Evolutionary conservation across 495 filamentous ascomycete species (phyloP), one percentile per base, ranked within the genome.

Genomic region (Penicillium argentinense): DNA sequence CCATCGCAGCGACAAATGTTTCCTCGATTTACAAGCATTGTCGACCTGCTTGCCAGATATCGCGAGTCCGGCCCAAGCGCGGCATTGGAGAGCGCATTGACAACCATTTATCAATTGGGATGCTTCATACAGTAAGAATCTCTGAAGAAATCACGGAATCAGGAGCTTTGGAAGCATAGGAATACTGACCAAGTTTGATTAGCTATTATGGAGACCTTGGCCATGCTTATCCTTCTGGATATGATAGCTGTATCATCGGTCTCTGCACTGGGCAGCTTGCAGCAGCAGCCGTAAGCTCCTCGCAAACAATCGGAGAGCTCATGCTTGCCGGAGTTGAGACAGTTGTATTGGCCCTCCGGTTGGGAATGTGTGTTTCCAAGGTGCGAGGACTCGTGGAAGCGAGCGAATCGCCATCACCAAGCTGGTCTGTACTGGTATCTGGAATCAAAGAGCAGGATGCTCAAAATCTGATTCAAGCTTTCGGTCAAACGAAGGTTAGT

Each of bases 231-330:
- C 64, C 72, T 3, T 59, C 70, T 23, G 46, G 67, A 23, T 68
- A 72, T 25, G 64, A 72, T 8, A 62, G 47, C 58, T 85, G 40
- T 62, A 73, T 66, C 67, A 76, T 47, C 51, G 73, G 27, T 47
- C 76, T 88, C 19, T 91, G 87, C 70, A 89, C 85, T 18, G 85
- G 85, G 22, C 72, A 88, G 21, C 76, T 91, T 53, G 83, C 88
- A 8, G 84, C 84, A 19, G 72, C 85, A 12, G 88, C 84, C 14
- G 80, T 92, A 13, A 82, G 84, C 25, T 83, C 76, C 19, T 78
- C 86, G 3, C 78, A 72, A 11, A 86, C 83, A 3, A 66, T 90
- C n/a, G 77, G 82, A 9, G 75, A 86, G 16, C 70, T 95, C 4
- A 68, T 91, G 7, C 76, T 78, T 4, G 70, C 85, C 21, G 87